These are phyloP conservation scores for Austroboletus niveus DNA, from an alignment of 1,284 basidiomycete species.

Conservation along the genomic window DNA sequence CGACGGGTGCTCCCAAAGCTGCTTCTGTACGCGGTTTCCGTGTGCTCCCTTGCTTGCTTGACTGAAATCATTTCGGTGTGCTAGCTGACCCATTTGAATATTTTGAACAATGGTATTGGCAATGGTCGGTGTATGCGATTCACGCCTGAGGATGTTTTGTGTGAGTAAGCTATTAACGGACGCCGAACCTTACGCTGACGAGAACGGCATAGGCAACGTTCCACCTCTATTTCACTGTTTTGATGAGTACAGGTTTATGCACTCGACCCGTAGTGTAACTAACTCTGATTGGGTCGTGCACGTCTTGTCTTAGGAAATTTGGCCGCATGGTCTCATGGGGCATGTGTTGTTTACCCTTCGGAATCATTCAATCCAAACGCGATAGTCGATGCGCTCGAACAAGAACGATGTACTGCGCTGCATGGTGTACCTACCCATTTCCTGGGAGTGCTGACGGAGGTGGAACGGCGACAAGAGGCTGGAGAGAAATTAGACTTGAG, in stretches of 20 bases:
- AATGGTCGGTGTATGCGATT: conserved; percentile 73
- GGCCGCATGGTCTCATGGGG: conserved; percentile 74
- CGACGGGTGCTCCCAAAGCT: conserved; percentile 76
- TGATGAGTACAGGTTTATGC: conserved; percentile 55
- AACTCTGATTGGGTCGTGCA: conserved; percentile 30
- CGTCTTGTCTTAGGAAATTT: conserved; percentile 81
- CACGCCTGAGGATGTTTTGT: conserved; percentile 61
- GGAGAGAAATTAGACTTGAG: conserved; percentile 49
- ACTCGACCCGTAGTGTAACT: not conserved
- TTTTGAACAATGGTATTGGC: conserved; percentile 75
- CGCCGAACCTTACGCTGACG: conserved; percentile 1
- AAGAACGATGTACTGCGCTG: conserved; percentile 72
- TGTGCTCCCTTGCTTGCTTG: not conserved
- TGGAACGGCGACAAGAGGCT: conserved; percentile 49
- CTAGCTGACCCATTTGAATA: conserved; percentile 72
- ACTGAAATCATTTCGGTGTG: not conserved
- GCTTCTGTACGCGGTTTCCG: conserved; percentile 56
- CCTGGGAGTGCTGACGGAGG: conserved; percentile 66
- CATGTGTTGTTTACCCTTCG: conserved; percentile 74
- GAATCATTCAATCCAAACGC: conserved; percentile 61
- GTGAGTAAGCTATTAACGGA: conserved; percentile 40
- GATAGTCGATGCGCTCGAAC: conserved; percentile 63
- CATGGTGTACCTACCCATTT: conserved; percentile 88
- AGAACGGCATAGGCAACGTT: conserved; percentile 57
- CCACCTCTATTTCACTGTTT: conserved; percentile 86